Percentiles rank a stretch among this genome's conserved stretches.
Evolutionary conservation across 805 yeast genomes (phyloP).

Genomic region (Monosporozyma siamensis): DNA sequence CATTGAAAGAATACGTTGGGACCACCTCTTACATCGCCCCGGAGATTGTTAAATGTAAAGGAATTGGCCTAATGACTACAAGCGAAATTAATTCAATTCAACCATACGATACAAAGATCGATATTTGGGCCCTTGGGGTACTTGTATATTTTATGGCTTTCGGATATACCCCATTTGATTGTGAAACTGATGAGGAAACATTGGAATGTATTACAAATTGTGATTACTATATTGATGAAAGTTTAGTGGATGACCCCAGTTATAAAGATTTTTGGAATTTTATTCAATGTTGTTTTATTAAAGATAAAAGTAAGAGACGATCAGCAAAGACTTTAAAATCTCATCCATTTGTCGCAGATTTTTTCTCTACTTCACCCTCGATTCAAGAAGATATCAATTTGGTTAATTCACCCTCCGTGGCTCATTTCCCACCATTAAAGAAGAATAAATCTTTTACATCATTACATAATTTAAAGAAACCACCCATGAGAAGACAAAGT

Average conservation of each 20-base stretch:
- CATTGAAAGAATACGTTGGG: constrained; percentile 45
- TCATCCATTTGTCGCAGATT: constrained; percentile 35
- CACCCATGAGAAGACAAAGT: constrained; percentile 5
- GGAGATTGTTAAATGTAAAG: constrained; percentile 42
- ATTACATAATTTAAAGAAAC: constrained; percentile 6
- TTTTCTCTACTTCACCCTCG: constrained; percentile 9
- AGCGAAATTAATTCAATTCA: constrained; percentile 11
- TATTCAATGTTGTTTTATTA: constrained; percentile 42
- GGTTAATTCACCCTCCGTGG: background rate
- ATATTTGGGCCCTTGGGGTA: constrained; percentile 73
- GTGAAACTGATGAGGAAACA: constrained; percentile 62
- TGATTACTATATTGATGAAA: constrained; percentile 57
- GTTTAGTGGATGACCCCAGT: constrained; percentile 42
- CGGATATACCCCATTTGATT: constrained; percentile 72
- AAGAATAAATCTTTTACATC: constrained; percentile 19
- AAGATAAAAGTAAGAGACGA: constrained; percentile 38
- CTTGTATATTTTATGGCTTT: constrained; percentile 58
- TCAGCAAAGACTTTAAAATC: constrained; percentile 36
- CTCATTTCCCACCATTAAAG: constrained; percentile 2
- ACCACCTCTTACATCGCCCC: constrained; percentile 74
- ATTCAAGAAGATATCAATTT: background rate
- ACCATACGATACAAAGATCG: constrained; percentile 51
- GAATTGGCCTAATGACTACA: constrained; percentile 17
- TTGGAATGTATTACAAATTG: constrained; percentile 48
- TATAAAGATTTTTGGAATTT: constrained; percentile 46